Evolutionary conservation across 192 early-diverging fungal genomes (phyloP), one percentile per base, ranked within the genome.

Genomic region (Coemansia sp.): DNA sequence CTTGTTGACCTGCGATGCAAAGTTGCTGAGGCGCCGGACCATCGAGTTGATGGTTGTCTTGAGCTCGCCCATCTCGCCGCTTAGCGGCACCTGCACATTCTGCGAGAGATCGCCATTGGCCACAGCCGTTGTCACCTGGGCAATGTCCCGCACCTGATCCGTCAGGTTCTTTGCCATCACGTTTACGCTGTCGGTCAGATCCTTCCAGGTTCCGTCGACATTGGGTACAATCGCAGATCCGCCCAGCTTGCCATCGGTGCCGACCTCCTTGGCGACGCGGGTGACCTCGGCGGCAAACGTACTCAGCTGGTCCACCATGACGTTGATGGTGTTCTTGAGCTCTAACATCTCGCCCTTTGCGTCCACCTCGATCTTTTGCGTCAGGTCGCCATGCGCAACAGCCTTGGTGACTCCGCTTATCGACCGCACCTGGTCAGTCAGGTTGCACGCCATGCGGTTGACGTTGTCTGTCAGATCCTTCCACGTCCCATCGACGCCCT

Each of bases 401-500:
- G 48, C 48, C 15, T 49, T 49, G n/a, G 48, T 49, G 8, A 49
- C 48, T 18, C 39, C n/a, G 80, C 84, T 69, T 89, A 88, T 2
- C 89, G 87, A 46, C 90, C 91, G 39, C 0, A 92, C 75, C 53
- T 87, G 87, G 7, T 90, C 89, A 67, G 89, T 91, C 66, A 91
- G 71, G 56, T 92, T 92, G 35, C 77, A 62, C 14, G 88, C 90
- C 90, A 92, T 92, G 33, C 79, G 87, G 76, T 92, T 92, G 67
- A 90, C 91, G 65, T 89, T 91, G 30, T 82, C 78, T 1, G 91
- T 92, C 9, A 92, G 71, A 11, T 92, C 92, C 56, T 88, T 88
- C 92, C 92, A 94, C 0, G 85, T 87, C 35, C 92, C 92, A 26
- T 86, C 86, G 0, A 92, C 91, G 65, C 86, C 89, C 5, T 70